Percentiles rank a stretch among this genome's conserved stretches.
Conservation (phyloP, 306 rosid species). For the Glycine soja region DNA sequence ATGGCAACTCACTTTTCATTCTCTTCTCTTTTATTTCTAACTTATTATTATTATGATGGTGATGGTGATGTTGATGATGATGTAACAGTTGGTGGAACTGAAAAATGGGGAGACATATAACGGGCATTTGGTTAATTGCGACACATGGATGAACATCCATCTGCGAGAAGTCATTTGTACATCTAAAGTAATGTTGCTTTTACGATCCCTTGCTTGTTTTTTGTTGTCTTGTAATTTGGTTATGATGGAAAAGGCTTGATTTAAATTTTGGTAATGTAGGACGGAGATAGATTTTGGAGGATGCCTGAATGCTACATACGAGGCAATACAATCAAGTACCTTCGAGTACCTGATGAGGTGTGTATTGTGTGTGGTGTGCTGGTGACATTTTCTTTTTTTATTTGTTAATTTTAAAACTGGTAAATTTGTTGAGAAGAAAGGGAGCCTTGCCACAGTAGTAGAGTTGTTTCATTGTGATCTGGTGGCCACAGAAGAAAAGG, state of each 20-base stretch:
- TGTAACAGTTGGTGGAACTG: conserved; percentile 85
- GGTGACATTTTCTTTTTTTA: background rate
- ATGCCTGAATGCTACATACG: conserved; percentile 99
- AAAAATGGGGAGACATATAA: conserved; percentile 99
- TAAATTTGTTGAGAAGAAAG: too few species aligned
- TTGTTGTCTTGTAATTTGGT: background rate
- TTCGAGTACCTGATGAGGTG: conserved; percentile 99
- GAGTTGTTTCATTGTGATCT: too few species aligned
- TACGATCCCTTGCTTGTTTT: background rate
- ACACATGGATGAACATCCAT: conserved; percentile 99
- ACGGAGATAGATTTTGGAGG: conserved; percentile 98
- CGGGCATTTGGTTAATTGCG: conserved; percentile 97
- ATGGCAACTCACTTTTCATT: conserved; percentile 58
- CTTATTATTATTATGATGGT: too few species aligned
- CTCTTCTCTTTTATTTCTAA: conserved; percentile 18
- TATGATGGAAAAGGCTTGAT: background rate
- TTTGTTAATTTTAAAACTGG: too few species aligned
- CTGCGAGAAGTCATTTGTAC: conserved; percentile 99
- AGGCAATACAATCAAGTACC: conserved; percentile 95
- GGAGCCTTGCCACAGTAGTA: too few species aligned
- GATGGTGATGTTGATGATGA: background rate
- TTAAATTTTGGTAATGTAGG: conserved; percentile 57
- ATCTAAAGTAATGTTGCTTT: conserved; percentile 66
- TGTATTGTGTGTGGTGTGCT: background rate
- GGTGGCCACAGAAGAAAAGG: too few species aligned